Evolutionary conservation across 2,329 filamentous ascomycete genomes (phyloP).

Genomic region (Helicocarpus griseus): DNA sequence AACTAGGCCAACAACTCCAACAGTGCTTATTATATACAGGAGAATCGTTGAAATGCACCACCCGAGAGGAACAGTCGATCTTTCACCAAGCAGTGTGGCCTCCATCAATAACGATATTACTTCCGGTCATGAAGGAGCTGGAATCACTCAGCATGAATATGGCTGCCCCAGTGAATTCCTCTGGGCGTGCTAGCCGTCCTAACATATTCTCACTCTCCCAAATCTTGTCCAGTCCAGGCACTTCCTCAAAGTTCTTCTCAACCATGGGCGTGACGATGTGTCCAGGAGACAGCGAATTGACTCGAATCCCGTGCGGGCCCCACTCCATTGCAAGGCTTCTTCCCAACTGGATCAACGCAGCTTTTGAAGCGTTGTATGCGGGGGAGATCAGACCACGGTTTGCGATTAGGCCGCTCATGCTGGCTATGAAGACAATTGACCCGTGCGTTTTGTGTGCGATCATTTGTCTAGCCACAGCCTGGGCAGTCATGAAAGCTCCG

Average conservation of each 20-base stretch:
- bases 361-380: slow-evolving; percentile 47
- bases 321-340: slow-evolving; percentile 45
- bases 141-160: slow-evolving; percentile 59
- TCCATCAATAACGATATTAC: slow-evolving; percentile 61
- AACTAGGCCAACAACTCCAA: not conserved
- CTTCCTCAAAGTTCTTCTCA: slow-evolving; percentile 61
- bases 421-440: slow-evolving; percentile 41
- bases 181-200: slow-evolving; percentile 44
- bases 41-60: not conserved
- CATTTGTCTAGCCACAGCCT: slow-evolving; percentile 32
- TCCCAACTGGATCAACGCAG: slow-evolving; percentile 43
- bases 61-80: not conserved
- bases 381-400: slow-evolving; percentile 37
- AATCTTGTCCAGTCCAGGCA: slow-evolving; percentile 46
- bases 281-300: slow-evolving; percentile 45
- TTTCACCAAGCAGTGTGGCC: slow-evolving; percentile 48
- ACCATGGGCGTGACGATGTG: slow-evolving; percentile 64
- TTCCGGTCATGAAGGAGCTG: slow-evolving; percentile 61
- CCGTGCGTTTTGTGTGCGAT: slow-evolving; percentile 18
- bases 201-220: slow-evolving; percentile 44
- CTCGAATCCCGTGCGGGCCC: slow-evolving; percentile 41
- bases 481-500: slow-evolving; percentile 40
- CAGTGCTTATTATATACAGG: not conserved
- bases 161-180: slow-evolving; percentile 55
- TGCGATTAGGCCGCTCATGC: slow-evolving; percentile 42